Percentiles rank a stretch among this genome's conserved stretches.
phyloP scores from a whole-genome alignment of 345 rosid species.

The Brassica napus region DNA sequence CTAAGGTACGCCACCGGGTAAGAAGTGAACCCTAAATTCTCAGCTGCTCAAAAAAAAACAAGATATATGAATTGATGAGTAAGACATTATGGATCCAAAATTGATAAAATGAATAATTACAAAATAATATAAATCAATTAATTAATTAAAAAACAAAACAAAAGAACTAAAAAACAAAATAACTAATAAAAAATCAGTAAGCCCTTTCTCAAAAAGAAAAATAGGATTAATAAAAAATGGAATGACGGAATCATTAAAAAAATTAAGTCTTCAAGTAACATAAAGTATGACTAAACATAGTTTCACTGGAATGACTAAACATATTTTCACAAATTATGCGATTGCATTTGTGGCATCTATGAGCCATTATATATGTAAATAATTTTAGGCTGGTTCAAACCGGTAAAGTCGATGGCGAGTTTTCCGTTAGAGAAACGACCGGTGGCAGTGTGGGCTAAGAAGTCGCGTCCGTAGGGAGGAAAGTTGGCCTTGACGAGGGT shows the following conservation, averaged over 20 bases:
- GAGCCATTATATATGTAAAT: background rate
- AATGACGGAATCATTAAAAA: background rate
- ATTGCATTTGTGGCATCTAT: background rate
- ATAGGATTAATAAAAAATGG: background rate
- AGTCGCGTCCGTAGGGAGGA: constrained; percentile 66
- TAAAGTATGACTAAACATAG: background rate
- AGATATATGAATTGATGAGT: background rate
- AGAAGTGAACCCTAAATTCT: constrained; percentile 74
- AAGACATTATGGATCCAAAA: background rate
- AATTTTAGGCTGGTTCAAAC: constrained; percentile 38
- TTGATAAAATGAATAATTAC: background rate
- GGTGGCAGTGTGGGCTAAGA: constrained; percentile 58
- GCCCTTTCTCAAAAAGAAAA: too few species aligned
- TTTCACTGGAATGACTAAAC: background rate
- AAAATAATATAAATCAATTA: background rate
- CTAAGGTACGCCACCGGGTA: constrained; percentile 75
- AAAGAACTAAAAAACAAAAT: too few species aligned
- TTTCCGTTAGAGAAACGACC: constrained; percentile 71
- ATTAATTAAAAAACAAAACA: background rate
- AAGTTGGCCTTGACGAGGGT: constrained; percentile 58
- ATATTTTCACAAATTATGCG: background rate
- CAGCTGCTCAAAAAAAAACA: constrained; percentile 53
- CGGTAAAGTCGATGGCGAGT: constrained; percentile 46
- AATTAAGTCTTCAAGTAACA: background rate
- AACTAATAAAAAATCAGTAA: too few species aligned